Base-by-base conservation (phyloP, 1,139 yeast genomes). In the Suhomyces wounanorum region DNA sequence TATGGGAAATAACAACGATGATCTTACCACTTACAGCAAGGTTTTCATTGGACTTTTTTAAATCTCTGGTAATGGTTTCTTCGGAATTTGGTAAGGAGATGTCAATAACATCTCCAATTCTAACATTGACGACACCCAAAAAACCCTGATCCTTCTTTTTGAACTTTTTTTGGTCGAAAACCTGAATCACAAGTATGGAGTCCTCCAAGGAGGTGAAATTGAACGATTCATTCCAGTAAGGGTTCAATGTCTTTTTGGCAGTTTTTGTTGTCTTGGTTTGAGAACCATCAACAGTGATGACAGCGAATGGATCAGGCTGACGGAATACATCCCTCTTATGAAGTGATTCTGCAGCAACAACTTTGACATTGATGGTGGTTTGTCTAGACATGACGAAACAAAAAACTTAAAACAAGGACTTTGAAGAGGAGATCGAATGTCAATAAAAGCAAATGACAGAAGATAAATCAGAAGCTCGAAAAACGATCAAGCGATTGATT, bases 71-170 rank as follows among this genome's bases (percentile, higher is more conserved):
- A 56, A 94, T 85, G 57, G 97, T 94, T 70, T 92, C 97, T 66
- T 87, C 92, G 42, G 81, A 75, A 58, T 73, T 69, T 53, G 65
- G 75, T 53, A 82, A 77, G 26, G 77, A 77, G 54, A 91, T 73
- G 67, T 91, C 96, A 54, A 94, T 81, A 39, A 89, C 92, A 68
- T 94, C 98, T 44, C 96, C 95, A 41, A 92, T 83, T 60, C 96
- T 80, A 48, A 94, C 82, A 70, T 94, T 95, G 53, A 95, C 95
- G 18, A 94, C 99, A 52, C 99, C 99, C 48, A 94, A 77, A 61
- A 94, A 94, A n/a, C 99, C 99, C 70, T 94, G 99, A 67, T 94
- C 99, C 80, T 91, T 92, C 85, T 91, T 91, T 68, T 94, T 94
- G 75, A 94, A 94, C 71, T 94, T 94, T 67, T 91, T 92, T 69